A percentile compares a stretch with the other conserved stretches of the same genome.
Evolutionary conservation across 805 yeast genomes (phyloP).

Genomic region (Nakazawaea wyomingensis): DNA sequence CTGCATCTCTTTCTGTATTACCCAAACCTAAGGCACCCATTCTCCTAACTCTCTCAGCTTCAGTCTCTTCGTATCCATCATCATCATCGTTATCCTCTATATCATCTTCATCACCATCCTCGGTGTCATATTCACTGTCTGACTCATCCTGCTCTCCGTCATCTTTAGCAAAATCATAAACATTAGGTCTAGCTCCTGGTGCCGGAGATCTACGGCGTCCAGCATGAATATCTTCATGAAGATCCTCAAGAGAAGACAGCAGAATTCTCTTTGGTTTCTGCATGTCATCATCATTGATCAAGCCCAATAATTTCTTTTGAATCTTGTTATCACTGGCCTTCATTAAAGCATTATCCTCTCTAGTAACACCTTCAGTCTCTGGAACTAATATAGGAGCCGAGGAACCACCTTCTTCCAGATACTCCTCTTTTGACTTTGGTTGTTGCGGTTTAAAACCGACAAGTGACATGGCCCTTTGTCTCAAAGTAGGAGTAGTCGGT

Average conservation of each 20-base stretch:
- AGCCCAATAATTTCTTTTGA: constrained; percentile 5
- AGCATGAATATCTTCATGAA: neutral
- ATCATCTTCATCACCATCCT: constrained; percentile 10
- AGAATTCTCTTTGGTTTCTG: constrained; percentile 20
- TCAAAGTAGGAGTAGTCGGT: constrained; percentile 8
- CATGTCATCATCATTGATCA: constrained; percentile 1
- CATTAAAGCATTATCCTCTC: constrained; percentile 7
- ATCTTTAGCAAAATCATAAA: constrained; percentile 5
- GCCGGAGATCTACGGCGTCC: neutral
- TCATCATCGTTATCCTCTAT: constrained; percentile 16
- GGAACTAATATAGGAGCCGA: constrained; percentile 5
- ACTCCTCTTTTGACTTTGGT: constrained; percentile 4
- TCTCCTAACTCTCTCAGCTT: constrained; percentile 25
- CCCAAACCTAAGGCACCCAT: constrained; percentile 22
- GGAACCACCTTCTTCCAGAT: constrained; percentile 7
- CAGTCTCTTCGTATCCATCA: constrained; percentile 21
- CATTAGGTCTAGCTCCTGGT: neutral
- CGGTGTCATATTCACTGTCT: constrained; percentile 15
- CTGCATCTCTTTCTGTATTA: constrained; percentile 25
- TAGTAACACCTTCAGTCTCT: constrained; percentile 3
- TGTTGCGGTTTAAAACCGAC: constrained; percentile 22
- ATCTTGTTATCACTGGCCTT: constrained; percentile 9
- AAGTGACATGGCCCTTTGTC: constrained; percentile 18
- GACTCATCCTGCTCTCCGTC: too few relatives aligned
- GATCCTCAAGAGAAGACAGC: constrained; percentile 18